Evolutionary conservation across 202 grass and related monocot genomes (phyloP).

Genomic region (Schoenoplectus tabernaemontani): DNA sequence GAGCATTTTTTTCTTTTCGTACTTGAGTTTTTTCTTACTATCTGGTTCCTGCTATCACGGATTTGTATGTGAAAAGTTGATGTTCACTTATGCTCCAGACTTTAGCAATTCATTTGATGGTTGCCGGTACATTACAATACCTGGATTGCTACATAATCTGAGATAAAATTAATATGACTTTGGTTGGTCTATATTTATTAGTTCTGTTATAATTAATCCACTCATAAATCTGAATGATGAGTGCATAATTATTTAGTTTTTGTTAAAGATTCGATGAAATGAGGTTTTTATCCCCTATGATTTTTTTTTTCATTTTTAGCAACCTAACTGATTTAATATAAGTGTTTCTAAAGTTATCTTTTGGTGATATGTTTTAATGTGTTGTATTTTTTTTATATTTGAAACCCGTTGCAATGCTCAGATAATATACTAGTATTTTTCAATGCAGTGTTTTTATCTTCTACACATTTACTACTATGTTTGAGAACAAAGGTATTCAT

Average conservation of each 20-base stretch:
- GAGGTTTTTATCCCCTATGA: no score
- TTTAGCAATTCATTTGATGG: neutral
- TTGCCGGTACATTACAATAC: neutral
- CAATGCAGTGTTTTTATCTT: no score
- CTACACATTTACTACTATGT: no score
- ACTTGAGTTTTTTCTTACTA: neutral
- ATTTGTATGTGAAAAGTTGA: neutral
- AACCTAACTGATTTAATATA: no score
- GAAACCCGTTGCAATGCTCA: no score
- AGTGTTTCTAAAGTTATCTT: no score
- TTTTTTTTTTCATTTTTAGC: no score
- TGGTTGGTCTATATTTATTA: slow-evolving; percentile 16
- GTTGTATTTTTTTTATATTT: no score
- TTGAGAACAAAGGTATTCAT: no score
- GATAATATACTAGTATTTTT: no score
- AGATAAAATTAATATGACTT: neutral
- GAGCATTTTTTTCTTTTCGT: neutral
- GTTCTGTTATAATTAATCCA: neutral
- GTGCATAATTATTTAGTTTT: neutral
- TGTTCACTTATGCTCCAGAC: neutral
- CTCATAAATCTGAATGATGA: neutral
- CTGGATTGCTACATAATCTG: neutral
- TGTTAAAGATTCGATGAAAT: no score
- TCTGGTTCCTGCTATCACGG: neutral
- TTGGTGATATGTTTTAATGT: no score